Conservation (phyloP, 1,139 yeast species). For the Blastobotrys proliferans region DNA sequence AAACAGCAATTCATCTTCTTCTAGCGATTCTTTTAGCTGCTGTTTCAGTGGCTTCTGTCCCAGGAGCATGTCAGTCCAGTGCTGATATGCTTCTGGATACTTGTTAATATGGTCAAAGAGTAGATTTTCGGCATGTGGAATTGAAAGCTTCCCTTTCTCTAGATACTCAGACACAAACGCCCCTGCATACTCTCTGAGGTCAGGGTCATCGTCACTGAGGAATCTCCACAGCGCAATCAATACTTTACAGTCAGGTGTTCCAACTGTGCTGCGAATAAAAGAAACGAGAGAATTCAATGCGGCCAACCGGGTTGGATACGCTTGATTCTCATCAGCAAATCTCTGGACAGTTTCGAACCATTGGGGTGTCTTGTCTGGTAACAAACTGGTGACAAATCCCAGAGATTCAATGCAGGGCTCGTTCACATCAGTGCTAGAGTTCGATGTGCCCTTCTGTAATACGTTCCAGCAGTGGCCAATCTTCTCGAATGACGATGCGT, state of each 20-base stretch:
- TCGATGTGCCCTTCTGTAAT: constrained; percentile 27
- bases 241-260: constrained; percentile 14
- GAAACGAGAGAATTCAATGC: constrained; percentile 45
- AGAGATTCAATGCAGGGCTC: constrained; percentile 48
- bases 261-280: constrained; percentile 18
- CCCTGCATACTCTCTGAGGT: constrained; percentile 27
- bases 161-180: constrained; percentile 17
- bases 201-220: constrained; percentile 59
- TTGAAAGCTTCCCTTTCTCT: constrained; percentile 27
- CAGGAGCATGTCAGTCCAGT: not conserved
- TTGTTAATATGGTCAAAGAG: constrained; percentile 12
- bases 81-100: not conserved
- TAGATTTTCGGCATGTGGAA: constrained; percentile 24
- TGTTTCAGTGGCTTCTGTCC: constrained; percentile 8
- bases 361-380: constrained; percentile 14
- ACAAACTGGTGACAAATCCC: constrained; percentile 38
- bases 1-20: constrained; percentile 39
- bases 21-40: constrained; percentile 21
- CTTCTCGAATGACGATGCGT: not conserved
- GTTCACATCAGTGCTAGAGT: constrained; percentile 44
- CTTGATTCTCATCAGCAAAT: constrained; percentile 42
- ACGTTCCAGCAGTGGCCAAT: constrained; percentile 22
- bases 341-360: constrained; percentile 36
- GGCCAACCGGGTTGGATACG: constrained; percentile 46
- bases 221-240: constrained; percentile 38